Evolutionary conservation across 805 yeast genomes (phyloP), one percentile per base, ranked within the genome.

Genomic region (Saccharomycopsis sp.): DNA sequence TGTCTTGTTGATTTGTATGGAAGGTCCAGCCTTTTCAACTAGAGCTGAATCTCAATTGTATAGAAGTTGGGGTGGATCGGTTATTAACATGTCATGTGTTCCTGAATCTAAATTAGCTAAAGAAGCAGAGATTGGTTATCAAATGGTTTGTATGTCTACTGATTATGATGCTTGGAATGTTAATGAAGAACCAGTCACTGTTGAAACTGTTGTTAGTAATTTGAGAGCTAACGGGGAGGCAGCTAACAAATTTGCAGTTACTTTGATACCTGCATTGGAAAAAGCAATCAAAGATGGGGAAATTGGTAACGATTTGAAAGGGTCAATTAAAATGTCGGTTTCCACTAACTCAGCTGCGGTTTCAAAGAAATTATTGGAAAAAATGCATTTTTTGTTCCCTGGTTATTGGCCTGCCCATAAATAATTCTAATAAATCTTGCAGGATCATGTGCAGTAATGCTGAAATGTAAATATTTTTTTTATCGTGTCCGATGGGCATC

Each of bases 141-240:
- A 90, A 65, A 93, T 93, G 97, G 75, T 93, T 53, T 93, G 99
- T 66, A 93, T 93, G 99, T 82, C 95, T 1, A 93, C 99, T 3
- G 99, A 93, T 64, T 93, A 93, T 65, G 99, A 93, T 61, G 95
- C 98, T 20, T 93, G 99, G 99, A 85, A 88, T 60, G 95, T 83
- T 57, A 78, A 76, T 43, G 97, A 81, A 60, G 97, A 90, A 59
- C 90, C 97, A 2, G 99, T 93, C 39, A 89, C 97, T 6, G 97
- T 93, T n/a, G 97, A 89, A 66, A 84, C 95, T 3, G 96, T 93
- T 34, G 88, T 93, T 41, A 87, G 95, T 44, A 85, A 93, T 62
- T 73, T 90, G 60, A 76, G 77, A 59, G 93, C 95, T 49, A 93
- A 93, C 66, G 72, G 85, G 41, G 81, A 77, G 29, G 90, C 90